Evolutionary conservation across 2,329 filamentous ascomycete genomes (phyloP).

Genomic region (Tothia fuscella): DNA sequence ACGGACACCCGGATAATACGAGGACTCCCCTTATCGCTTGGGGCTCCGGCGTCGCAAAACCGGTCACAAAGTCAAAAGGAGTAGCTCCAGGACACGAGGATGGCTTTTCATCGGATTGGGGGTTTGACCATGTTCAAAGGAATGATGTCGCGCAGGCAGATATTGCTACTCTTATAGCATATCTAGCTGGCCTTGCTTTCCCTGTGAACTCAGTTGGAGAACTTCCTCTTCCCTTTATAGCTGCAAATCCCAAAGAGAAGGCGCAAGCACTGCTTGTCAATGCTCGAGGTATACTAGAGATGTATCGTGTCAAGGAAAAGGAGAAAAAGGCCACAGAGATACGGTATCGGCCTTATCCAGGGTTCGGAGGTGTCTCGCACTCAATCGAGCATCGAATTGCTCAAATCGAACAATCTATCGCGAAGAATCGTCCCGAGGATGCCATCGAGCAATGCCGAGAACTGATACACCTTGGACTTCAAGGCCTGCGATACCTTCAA

Average conservation of each 20-base stretch:
- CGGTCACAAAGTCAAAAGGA: conserved; percentile 43
- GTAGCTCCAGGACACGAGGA: conserved; percentile 76
- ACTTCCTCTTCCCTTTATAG: conserved; percentile 71
- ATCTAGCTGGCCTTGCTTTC: conserved; percentile 75
- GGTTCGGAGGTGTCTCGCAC: conserved; percentile 33
- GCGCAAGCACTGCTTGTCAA: conserved; percentile 77
- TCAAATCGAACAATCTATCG: conserved; percentile 57
- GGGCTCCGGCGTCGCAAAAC: conserved; percentile 81
- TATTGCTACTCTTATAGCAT: conserved; percentile 89
- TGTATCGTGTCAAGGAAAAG: conserved; percentile 89
- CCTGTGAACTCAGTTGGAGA: conserved; percentile 95
- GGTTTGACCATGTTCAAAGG: conserved; percentile 63
- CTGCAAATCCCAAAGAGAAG: conserved; percentile 61
- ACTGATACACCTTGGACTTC: conserved; percentile 63
- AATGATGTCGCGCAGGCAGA: conserved; percentile 93
- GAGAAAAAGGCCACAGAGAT: conserved; percentile 66
- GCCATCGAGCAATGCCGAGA: conserved; percentile 69
- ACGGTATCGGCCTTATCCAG: conserved; percentile 63
- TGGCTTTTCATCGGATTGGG: conserved; percentile 78
- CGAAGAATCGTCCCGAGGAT: conserved; percentile 53
- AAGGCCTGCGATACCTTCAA: conserved; percentile 84
- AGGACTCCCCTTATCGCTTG: conserved; percentile 84
- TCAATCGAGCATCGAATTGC: conserved; percentile 52
- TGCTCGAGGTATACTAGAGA: conserved; percentile 77
- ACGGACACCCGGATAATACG: conserved; percentile 95